Evolutionary conservation across 805 yeast species (phyloP), one percentile per base, ranked within the genome.

Genomic region (Yarrowia bubula): DNA sequence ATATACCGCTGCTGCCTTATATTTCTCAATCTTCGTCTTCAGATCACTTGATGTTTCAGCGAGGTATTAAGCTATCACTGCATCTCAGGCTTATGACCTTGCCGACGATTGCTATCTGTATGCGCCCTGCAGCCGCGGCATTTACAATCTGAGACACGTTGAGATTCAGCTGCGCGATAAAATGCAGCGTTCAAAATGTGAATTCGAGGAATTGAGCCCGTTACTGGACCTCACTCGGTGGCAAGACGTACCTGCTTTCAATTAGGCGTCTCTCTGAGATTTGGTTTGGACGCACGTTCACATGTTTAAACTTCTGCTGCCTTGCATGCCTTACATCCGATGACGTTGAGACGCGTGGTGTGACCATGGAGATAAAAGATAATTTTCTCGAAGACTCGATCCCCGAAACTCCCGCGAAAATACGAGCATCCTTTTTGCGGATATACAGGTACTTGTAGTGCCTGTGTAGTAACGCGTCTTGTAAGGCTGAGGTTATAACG

Each of bases 41-140:
- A 47, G 53, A 48, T 48, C 32, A 48, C 55, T 48, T 35, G 55
- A 35, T 47, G 53, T 13, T 48, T 48, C 55, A 48, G 11, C 41
- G 53, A 18, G 55, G 18, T 35, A 48, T 17, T 48, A 48, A 48
- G 32, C 55, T 48, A 47, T 33, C 38, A 15, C 11, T 48, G 53
- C 53, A 33, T 48, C 31, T 35, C 41, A 18, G 2, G 55, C 32
- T 35, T 31, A 9, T 4, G 37, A 37, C 22, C 31, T 47, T 32
- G 3, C 8, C 28, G 8, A 48, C 14, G 55, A 17, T 48, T 48
- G 55, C 55, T 48, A 35, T 35, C 55, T 48, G 41, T 48, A 48
- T 48, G 55, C 41, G 41, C n/a, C 8, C 11, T 48, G 55, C 55
- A 18, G n/a, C 15, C 10, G 55, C 32, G 41, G 55, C 41, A 33